Conservation (phyloP, 73 alveolate genomes). For the Paramecium tetraurelia region DNA sequence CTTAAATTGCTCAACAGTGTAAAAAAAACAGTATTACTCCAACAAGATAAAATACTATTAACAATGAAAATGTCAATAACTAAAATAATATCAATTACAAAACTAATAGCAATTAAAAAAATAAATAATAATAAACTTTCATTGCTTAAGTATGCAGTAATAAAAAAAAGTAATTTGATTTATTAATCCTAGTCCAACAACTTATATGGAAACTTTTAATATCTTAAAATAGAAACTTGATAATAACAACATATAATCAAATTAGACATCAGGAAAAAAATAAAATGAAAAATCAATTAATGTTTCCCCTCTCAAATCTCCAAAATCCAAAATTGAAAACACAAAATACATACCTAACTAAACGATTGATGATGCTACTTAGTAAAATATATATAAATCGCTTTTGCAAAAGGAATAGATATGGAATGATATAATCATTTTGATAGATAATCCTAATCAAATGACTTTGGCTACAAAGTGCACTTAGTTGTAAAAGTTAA, state of each 20-base stretch:
- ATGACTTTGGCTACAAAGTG: background rate
- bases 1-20: background rate
- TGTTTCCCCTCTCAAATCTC: background rate
- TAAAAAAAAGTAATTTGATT: background rate
- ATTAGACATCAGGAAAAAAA: background rate
- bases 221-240: background rate
- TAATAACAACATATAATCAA: background rate
- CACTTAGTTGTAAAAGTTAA: background rate
- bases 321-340: background rate
- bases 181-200: background rate
- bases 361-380: background rate
- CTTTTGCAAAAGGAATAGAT: background rate
- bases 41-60: background rate
- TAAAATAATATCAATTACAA: background rate
- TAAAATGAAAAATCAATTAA: background rate
- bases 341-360: background rate
- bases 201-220: background rate
- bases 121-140: background rate
- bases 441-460: background rate
- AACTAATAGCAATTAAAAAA: background rate
- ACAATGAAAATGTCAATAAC: background rate
- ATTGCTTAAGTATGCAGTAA: background rate
- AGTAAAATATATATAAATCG: background rate
- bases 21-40: conserved; percentile 10
- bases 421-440: background rate